Conservation (phyloP, 108 stramenopile genomes). For the Seminavis robusta region DNA sequence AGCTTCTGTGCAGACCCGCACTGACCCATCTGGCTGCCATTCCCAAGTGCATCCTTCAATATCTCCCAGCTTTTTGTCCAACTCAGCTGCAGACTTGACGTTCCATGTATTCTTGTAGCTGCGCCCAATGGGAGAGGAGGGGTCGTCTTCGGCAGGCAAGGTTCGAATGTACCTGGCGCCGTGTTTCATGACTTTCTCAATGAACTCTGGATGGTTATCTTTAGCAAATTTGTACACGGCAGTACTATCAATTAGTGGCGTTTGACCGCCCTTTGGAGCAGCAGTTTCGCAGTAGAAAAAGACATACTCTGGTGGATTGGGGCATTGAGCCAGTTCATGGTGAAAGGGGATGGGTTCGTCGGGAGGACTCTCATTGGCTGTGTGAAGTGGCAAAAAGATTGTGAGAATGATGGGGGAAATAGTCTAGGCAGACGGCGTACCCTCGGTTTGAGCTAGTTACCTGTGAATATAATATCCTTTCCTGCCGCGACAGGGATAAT, state of each 20-base stretch:
- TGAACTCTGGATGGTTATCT: constrained; percentile 54
- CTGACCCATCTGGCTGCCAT: constrained; percentile 65
- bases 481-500: constrained; percentile 53
- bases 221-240: constrained; percentile 56
- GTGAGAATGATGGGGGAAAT: background rate
- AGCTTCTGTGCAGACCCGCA: constrained; percentile 58
- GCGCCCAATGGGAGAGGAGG: constrained; percentile 69
- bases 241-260: constrained; percentile 73
- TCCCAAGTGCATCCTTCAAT: constrained; percentile 61
- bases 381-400: background rate
- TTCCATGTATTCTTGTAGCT: constrained; percentile 71
- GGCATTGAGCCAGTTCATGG: constrained; percentile 78
- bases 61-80: constrained; percentile 47
- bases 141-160: constrained; percentile 73
- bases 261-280: constrained; percentile 71
- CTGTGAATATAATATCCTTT: constrained; percentile 66
- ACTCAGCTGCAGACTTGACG: constrained; percentile 31
- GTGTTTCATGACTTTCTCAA: constrained; percentile 50
- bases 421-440: background rate
- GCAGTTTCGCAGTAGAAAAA: constrained; percentile 81
- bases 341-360: constrained; percentile 81
- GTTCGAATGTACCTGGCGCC: constrained; percentile 75
- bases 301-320: constrained; percentile 66
- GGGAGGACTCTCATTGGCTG: constrained; percentile 44
- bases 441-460: constrained; percentile 28